These are phyloP conservation scores for Globisporangium nodosum DNA, from an alignment of 352 stramenopile species.

Conservation along the genomic window DNA sequence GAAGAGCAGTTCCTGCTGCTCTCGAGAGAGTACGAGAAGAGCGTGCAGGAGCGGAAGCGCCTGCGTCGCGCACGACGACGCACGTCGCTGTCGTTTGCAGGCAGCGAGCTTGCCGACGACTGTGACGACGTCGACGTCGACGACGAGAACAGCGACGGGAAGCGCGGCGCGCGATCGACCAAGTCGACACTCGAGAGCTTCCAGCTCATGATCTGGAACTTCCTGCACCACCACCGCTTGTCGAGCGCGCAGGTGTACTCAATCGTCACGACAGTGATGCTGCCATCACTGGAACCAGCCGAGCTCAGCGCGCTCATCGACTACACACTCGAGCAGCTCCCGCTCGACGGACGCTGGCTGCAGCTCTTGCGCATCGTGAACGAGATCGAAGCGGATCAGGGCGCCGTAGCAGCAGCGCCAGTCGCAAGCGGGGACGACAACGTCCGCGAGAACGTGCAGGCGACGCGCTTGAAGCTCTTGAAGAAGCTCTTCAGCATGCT, in stretches of 20 bases:
- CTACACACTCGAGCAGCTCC: slow-evolving; percentile 29
- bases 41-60: slow-evolving; percentile 25
- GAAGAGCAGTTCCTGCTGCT: slow-evolving; percentile 63
- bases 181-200: slow-evolving; percentile 41
- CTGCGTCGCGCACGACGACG: slow-evolving; percentile 7
- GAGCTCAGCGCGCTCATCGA: slow-evolving; percentile 36
- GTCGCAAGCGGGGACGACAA: background rate
- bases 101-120: slow-evolving; percentile 18
- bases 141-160: slow-evolving; percentile 8
- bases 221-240: slow-evolving; percentile 41
- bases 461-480: slow-evolving; percentile 35
- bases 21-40: slow-evolving; percentile 60
- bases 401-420: background rate
- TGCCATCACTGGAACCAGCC: slow-evolving; percentile 41
- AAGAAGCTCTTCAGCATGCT: slow-evolving; percentile 58
- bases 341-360: slow-evolving; percentile 30
- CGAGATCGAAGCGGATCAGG: slow-evolving; percentile 24
- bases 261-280: slow-evolving; percentile 32
- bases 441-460: slow-evolving; percentile 17
- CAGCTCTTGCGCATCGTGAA: slow-evolving; percentile 41
- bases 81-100: slow-evolving; percentile 9
- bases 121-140: slow-evolving; percentile 10
- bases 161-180: background rate
- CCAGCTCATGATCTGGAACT: slow-evolving; percentile 59
- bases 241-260: slow-evolving; percentile 40